Evolutionary conservation across 176 grass and related monocot species (phyloP).

Genomic region (Phragmites australis): DNA sequence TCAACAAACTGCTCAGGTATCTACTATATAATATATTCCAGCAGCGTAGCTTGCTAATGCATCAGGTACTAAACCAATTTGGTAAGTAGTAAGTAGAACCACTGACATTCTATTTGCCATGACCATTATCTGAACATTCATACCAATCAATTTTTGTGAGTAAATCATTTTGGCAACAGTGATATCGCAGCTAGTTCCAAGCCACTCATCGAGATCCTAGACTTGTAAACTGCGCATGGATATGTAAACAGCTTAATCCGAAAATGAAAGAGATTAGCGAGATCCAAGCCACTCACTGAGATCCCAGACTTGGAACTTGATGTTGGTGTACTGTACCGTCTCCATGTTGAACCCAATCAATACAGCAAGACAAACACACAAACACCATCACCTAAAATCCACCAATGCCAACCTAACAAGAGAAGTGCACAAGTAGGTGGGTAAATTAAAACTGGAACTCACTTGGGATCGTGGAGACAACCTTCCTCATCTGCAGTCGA

Average conservation of each 20-base stretch:
- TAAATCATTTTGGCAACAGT: no score
- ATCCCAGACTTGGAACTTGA: slow-evolving; percentile 97
- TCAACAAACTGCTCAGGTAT: no score
- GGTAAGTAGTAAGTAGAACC: no score
- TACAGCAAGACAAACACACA: slow-evolving; percentile 43
- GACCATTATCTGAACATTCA: no score
- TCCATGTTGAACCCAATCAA: slow-evolving; percentile 95
- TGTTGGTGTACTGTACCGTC: slow-evolving; percentile 95
- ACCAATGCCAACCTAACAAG: not conserved
- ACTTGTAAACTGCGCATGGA: not conserved
- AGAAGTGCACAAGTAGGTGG: slow-evolving; percentile 2
- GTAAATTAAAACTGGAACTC: no score
- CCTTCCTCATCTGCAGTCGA: slow-evolving; percentile 96
- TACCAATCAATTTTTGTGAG: no score
- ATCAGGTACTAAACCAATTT: no score
- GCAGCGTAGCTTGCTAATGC: no score
- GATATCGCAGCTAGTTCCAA: no score
- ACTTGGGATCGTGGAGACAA: slow-evolving; percentile 93
- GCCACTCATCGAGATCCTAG: no score
- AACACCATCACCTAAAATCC: slow-evolving; percentile 8
- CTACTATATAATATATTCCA: no score
- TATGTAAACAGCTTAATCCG: not conserved
- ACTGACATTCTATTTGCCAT: no score
- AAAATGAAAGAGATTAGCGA: not conserved
- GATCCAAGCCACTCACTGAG: slow-evolving; percentile 49